phyloP scores from a whole-genome alignment of 805 yeast genomes.

The Lipomyces lipofer region DNA sequence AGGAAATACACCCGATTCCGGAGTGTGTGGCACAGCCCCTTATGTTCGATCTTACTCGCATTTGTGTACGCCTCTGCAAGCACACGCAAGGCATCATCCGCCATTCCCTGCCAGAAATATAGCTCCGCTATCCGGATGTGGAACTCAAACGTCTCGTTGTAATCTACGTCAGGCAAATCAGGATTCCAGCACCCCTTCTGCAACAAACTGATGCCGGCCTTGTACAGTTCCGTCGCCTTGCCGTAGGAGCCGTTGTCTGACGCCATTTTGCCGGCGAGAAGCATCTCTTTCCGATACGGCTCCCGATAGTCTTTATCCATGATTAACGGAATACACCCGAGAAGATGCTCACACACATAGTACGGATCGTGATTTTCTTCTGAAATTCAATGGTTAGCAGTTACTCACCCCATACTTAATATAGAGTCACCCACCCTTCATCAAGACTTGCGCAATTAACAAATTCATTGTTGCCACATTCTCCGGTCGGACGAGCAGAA shows the following conservation, averaged over 20 bases:
- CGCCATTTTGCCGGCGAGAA: conserved; percentile 15
- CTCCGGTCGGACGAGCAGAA: conserved; percentile 13
- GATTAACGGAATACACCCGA: conserved; percentile 20
- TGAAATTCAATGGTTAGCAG: no score
- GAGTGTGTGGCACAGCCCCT: conserved; percentile 9
- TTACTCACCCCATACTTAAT: no score
- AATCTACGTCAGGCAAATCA: conserved; percentile 14
- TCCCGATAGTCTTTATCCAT: conserved; percentile 16
- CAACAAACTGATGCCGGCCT: conserved; percentile 18
- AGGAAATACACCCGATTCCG: conserved; percentile 8
- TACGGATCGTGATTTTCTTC: conserved; percentile 13
- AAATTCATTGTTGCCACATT: conserved; percentile 23
- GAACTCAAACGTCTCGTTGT: conserved; percentile 20
- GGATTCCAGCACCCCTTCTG: conserved; percentile 21
- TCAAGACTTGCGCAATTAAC: conserved; percentile 21
- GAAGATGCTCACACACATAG: conserved; percentile 22
- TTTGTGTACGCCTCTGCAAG: neutral
- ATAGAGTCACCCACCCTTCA: conserved; percentile 15
- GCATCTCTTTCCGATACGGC: conserved; percentile 21
- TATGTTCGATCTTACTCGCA: neutral
- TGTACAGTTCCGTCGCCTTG: conserved; percentile 16
- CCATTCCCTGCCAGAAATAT: conserved; percentile 16
- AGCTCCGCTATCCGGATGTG: conserved; percentile 15
- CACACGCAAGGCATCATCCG: conserved; percentile 5
- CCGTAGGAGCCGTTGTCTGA: conserved; percentile 16